Conservation (phyloP, 1,139 yeast species). For the Meyerozyma sp. region DNA sequence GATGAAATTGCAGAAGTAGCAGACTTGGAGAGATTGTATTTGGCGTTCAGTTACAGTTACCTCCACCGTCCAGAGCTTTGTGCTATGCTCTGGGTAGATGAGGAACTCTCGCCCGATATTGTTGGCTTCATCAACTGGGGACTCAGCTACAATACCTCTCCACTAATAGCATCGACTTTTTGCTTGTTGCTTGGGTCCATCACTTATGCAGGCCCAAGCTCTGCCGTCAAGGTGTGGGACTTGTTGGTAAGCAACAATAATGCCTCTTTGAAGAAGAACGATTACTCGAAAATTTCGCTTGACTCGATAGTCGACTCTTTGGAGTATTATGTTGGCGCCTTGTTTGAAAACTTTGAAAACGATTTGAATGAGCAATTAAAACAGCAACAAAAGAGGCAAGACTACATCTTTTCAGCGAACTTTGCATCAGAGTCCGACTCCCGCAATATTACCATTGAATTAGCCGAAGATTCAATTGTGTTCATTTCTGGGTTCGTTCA, state of each 20-base stretch:
- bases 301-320: constrained; percentile 53
- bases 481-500: constrained; percentile 67
- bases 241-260: constrained; percentile 27
- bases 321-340: constrained; percentile 48
- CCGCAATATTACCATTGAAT: constrained; percentile 34
- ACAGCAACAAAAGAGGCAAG: constrained; percentile 33
- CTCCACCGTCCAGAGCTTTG: constrained; percentile 56
- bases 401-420: constrained; percentile 25
- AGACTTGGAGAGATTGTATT: constrained; percentile 82
- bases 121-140: constrained; percentile 89
- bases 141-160: constrained; percentile 68
- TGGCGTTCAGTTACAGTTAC: constrained; percentile 70
- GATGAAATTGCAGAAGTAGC: constrained; percentile 65
- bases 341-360: constrained; percentile 38
- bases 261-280: constrained; percentile 26
- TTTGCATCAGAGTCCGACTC: constrained; percentile 10
- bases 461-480: constrained; percentile 79
- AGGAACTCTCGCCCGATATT: constrained; percentile 34
- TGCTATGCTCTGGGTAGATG: constrained; percentile 66
- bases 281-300: constrained; percentile 51
- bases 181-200: constrained; percentile 75
- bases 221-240: constrained; percentile 41
- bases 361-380: constrained; percentile 29
- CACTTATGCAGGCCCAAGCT: constrained; percentile 53
- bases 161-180: constrained; percentile 78